Base-by-base conservation (phyloP, 2,329 filamentous ascomycete species). In the Penicillium sp. region DNA sequence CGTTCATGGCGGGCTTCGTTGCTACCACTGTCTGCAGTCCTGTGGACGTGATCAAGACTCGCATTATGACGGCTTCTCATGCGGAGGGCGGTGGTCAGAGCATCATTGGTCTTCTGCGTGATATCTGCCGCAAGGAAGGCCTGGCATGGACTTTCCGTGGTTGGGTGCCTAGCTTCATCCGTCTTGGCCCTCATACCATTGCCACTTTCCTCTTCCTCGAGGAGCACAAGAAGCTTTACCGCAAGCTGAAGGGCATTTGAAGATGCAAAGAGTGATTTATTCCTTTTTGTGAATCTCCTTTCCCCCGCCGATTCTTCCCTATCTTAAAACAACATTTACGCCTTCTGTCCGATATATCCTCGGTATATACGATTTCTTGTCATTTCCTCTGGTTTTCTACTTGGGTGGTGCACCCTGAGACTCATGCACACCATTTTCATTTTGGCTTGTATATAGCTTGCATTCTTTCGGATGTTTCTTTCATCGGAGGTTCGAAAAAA, bases 11-110 rank as follows among this genome's bases (percentile, higher is more conserved):
- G 2, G 81, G 81, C 0, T 83, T 84, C 51, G 79, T 84, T 8
- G 81, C 81, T 2, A 84, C 81, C 6, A 83, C 81, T 0, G 76
- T 83, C n/a, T 84, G 81, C 69, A 81, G 76, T 38, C 81, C 81
- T 0, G 80, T 83, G 13, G 81, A 84, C 52, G 81, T 84, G 38
- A 78, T 84, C 67, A 84, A 84, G 68, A 84, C 81, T 6, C 71
- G 80, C 9, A 74, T 84, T 40, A 84, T 84, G 81, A 79, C 73
- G 52, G 77, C 80, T 1, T 72, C 66, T 2, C 63, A 64, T 9
- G 59, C 64, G 0, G 69, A 73, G 48, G 61, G 62, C 32, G 73
- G 62, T 64, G 75, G 60, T 6, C 67, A 70, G 32, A 67, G 67
- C 33, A 66, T 83, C 4, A 54, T 75, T 4, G 66, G 66, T 33